Evolutionary conservation across 1,284 basidiomycete species (phyloP), one percentile per base, ranked within the genome.

Genomic region (Schizopora paradoxa): DNA sequence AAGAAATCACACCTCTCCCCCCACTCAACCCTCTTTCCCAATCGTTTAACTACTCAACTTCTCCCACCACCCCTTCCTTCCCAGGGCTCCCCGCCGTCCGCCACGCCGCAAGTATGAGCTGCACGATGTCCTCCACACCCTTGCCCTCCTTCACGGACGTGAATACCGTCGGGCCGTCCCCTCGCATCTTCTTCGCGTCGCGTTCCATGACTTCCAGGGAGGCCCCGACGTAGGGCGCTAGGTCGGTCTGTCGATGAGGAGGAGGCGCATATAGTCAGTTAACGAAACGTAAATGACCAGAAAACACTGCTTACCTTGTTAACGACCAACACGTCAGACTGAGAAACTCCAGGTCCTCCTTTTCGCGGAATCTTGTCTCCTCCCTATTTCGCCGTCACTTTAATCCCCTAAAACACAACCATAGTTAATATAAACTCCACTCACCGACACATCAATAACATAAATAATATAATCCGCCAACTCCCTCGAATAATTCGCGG

Each of bases 361-460:
- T 99, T 99, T 25, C 95, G 76, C 7, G 95, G 95, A 52, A 99
- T 95, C 68, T 99, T 99, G 69, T 99, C 96, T 0, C 95, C 95
- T 21, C 95, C 95, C 70, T 87, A 53, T 10, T 28, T 19, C 10
- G 22, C 23, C 19, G 18, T 25, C 11, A 7, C 7, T 27, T 16
- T 8, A 41, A 37, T 16, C 26, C 47, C 45, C n/a, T 22, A 51
- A 19, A 42, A 19, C 29, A 22, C 41, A 14, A 39, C 50, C 51
- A 14, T 48, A 41, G 16, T 48, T 45, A 6, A 54, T 53, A 35
- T n/a, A 28, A 21, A 21, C 11, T 21, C 41, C 29, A 54, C 77
- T 59, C 54, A 85, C 84, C 48, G 86, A 77, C 52, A 88, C 85
- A 59, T 88, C 85, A 51, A 92, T 91, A 32, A 94, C 91, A 64